Evolutionary conservation across 2,329 filamentous ascomycete genomes (phyloP).

Genomic region (Cladosporium velox): DNA sequence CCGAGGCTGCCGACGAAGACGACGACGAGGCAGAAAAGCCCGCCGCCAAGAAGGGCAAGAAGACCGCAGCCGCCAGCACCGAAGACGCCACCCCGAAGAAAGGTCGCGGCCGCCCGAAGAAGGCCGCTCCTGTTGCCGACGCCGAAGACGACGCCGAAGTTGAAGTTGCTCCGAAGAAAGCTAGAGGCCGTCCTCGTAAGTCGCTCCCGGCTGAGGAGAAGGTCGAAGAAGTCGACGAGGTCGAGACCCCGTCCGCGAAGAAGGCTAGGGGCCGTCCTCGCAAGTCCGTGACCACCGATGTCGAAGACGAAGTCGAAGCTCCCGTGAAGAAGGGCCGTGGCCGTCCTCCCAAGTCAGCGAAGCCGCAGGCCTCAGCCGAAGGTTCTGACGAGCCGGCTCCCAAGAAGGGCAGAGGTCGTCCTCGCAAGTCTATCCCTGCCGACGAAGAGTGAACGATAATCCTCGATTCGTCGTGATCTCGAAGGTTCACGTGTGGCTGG

Average conservation of each 20-base stretch:
- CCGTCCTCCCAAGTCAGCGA: conserved; percentile 28
- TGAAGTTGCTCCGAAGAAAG: conserved; percentile 23
- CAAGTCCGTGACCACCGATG: conserved; percentile 46
- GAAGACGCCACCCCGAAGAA: conserved; percentile 28
- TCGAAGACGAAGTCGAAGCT: conserved; percentile 39
- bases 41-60: conserved; percentile 31
- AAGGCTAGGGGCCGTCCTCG: conserved; percentile 22
- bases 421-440: conserved; percentile 21
- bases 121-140: conserved; percentile 25
- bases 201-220: conserved; percentile 51
- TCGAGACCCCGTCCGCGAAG: conserved; percentile 43
- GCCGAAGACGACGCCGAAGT: conserved; percentile 32
- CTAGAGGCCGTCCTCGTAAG: conserved; percentile 33
- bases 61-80: conserved; percentile 26
- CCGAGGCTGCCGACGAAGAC: conserved; percentile 7
- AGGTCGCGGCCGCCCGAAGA: conserved; percentile 23
- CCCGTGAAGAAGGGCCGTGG: conserved; percentile 26
- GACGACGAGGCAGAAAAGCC: conserved; percentile 20
- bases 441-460: conserved; percentile 8
- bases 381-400: conserved; percentile 44
- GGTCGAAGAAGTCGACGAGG: conserved; percentile 49
- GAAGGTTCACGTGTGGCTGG: not conserved
- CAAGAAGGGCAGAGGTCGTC: conserved; percentile 35
- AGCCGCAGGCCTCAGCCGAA: not conserved
- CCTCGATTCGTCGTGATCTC: not conserved